Conservation (phyloP, 768 basidiomycete species). For the Rhodotorula paludigena region DNA sequence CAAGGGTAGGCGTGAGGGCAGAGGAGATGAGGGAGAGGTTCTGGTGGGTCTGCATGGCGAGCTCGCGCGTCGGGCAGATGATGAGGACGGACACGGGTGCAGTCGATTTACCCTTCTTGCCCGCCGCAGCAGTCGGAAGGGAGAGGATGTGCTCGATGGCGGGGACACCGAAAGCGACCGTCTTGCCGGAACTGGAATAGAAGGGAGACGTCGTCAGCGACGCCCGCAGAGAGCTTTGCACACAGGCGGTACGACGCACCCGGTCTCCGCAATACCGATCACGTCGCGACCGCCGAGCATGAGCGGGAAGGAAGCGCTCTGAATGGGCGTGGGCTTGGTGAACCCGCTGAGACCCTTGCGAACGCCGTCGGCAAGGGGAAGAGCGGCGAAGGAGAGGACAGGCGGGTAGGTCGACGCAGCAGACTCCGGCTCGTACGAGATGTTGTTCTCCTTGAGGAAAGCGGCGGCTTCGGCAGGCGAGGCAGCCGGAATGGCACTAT, state of each 20-base stretch:
- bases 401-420: slow-evolving; percentile 57
- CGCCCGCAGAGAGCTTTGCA: neutral
- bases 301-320: slow-evolving; percentile 63
- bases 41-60: slow-evolving; percentile 90
- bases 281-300: slow-evolving; percentile 55
- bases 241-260: slow-evolving; percentile 55
- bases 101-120: slow-evolving; percentile 43
- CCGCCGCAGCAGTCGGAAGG: slow-evolving; percentile 38
- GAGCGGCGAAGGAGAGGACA: slow-evolving; percentile 66
- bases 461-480: slow-evolving; percentile 54
- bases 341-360: slow-evolving; percentile 64
- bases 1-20: slow-evolving; percentile 59
- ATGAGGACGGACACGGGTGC: slow-evolving; percentile 57
- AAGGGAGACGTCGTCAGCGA: slow-evolving; percentile 8
- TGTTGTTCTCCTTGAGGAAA: slow-evolving; percentile 66
- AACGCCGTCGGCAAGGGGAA: slow-evolving; percentile 63
- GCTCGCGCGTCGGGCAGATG: slow-evolving; percentile 89
- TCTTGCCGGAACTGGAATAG: slow-evolving; percentile 62
- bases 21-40: slow-evolving; percentile 69
- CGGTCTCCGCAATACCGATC: slow-evolving; percentile 94
- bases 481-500: slow-evolving; percentile 41
- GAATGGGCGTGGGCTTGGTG: slow-evolving; percentile 87
- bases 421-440: slow-evolving; percentile 63
- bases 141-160: slow-evolving; percentile 60
- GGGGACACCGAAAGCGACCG: slow-evolving; percentile 90